Evolutionary conservation across 345 rosid genomes (phyloP).

Genomic region (Hirschfeldia incana): DNA sequence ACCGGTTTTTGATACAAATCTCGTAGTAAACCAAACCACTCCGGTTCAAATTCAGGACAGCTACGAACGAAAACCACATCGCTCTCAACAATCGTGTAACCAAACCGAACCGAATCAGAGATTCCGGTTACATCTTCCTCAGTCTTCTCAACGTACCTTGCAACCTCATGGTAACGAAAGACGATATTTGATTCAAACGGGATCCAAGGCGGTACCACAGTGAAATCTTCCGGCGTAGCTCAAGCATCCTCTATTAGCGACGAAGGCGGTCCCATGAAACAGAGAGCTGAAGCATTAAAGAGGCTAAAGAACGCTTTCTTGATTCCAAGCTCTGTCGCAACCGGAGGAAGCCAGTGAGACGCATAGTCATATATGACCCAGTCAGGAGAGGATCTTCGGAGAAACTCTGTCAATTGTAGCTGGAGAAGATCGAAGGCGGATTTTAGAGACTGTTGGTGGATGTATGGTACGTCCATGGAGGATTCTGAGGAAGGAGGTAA

Average conservation of each 20-base stretch:
- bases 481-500: slow-evolving; percentile 40
- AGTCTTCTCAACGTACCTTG: slow-evolving; percentile 45
- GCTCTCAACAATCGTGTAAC: slow-evolving; percentile 35
- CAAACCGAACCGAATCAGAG: slow-evolving; percentile 50
- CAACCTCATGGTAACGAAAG: slow-evolving; percentile 45
- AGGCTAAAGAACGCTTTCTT: slow-evolving; percentile 42
- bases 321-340: slow-evolving; percentile 39
- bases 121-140: slow-evolving; percentile 45
- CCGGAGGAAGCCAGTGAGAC: slow-evolving; percentile 51
- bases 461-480: slow-evolving; percentile 46
- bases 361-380: slow-evolving; percentile 56
- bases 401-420: slow-evolving; percentile 31
- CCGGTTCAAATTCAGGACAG: slow-evolving; percentile 50
- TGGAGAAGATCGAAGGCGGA: slow-evolving; percentile 49
- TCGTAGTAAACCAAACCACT: slow-evolving; percentile 47
- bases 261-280: slow-evolving; percentile 42
- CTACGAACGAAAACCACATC: slow-evolving; percentile 49
- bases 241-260: slow-evolving; percentile 20
- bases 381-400: slow-evolving; percentile 35
- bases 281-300: slow-evolving; percentile 39
- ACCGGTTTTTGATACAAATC: slow-evolving; percentile 43
- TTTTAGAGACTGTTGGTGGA: slow-evolving; percentile 47
- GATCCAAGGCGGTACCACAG: slow-evolving; percentile 48
- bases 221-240: slow-evolving; percentile 46
- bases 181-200: slow-evolving; percentile 43